phyloP scores from a whole-genome alignment of 257 asterid species.

The Ehretia macrophylla region DNA sequence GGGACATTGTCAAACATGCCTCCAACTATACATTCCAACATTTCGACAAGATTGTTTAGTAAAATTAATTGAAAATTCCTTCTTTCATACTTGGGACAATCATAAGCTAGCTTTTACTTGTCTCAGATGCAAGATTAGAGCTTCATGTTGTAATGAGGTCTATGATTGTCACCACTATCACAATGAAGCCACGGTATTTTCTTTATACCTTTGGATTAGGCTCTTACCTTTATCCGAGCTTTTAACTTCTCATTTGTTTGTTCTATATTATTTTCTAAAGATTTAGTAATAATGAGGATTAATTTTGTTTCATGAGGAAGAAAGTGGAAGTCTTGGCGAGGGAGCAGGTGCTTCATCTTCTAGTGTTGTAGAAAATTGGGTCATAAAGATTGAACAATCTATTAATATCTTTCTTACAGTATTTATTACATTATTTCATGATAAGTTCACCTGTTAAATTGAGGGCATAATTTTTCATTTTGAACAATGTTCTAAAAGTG shows the following conservation, averaged over 20 bases:
- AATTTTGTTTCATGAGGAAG: slow-evolving; percentile 36
- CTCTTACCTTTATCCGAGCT: background rate
- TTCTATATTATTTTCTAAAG: background rate
- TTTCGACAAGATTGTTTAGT: no score
- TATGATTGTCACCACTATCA: slow-evolving; percentile 45
- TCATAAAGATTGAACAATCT: slow-evolving; percentile 83
- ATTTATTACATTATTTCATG: slow-evolving; percentile 15
- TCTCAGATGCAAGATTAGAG: slow-evolving; percentile 44
- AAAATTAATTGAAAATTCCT: no score
- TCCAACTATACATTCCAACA: no score
- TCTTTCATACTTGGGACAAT: no score
- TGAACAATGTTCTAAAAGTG: no score
- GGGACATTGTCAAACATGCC: no score
- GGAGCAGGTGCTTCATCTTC: slow-evolving; percentile 38
- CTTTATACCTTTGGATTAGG: background rate
- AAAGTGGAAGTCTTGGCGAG: slow-evolving; percentile 38
- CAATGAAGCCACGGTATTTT: slow-evolving; percentile 35
- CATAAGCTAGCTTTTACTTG: no score
- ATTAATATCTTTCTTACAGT: slow-evolving; percentile 80
- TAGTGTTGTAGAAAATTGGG: slow-evolving; percentile 55
- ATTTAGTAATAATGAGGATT: background rate
- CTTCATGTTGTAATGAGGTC: slow-evolving; percentile 46
- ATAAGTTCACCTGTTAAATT: background rate
- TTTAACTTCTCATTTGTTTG: background rate
- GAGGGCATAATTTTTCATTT: no score